These are phyloP conservation scores for Zea luxurians DNA, from an alignment of 176 grass and related monocot genomes.

Conservation along the genomic window DNA sequence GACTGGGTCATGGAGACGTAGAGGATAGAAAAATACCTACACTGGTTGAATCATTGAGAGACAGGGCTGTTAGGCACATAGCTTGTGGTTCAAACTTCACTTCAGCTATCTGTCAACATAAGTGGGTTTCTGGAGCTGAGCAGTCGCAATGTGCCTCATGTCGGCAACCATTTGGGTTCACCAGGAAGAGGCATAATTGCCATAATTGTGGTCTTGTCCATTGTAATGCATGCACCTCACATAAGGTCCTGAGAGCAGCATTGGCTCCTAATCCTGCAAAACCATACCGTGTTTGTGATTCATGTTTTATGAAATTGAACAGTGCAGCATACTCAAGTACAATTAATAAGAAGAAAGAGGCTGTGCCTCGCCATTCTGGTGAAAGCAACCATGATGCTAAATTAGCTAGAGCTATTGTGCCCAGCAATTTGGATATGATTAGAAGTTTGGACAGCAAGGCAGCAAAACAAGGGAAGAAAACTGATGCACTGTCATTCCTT, in stretches of 20 bases:
- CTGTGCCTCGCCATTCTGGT: constrained; percentile 48
- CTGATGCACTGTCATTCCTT: constrained; percentile 58
- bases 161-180: constrained; percentile 88
- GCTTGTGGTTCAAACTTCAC: constrained; percentile 92
- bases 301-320: constrained; percentile 89
- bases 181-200: constrained; percentile 91
- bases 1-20: constrained; percentile 88
- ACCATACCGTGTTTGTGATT: constrained; percentile 93
- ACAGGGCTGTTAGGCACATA: constrained; percentile 76
- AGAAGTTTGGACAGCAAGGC: constrained; percentile 80
- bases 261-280: constrained; percentile 86
- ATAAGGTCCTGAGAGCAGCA: constrained; percentile 71
- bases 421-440: constrained; percentile 86
- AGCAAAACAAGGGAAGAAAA: constrained; percentile 67
- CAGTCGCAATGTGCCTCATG: constrained; percentile 81
- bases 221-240: constrained; percentile 78
- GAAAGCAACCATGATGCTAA: constrained; percentile 64
- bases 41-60: constrained; percentile 79
- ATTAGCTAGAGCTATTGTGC: constrained; percentile 54
- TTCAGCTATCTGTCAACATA: constrained; percentile 88
- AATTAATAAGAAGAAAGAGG: constrained; percentile 65
- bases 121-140: constrained; percentile 71
- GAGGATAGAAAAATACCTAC: constrained; percentile 92
- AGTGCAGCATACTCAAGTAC: constrained; percentile 53
- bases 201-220: constrained; percentile 91